Evolutionary conservation across 2,329 filamentous ascomycete species (phyloP).

Genomic region (Pseudopithomyces maydicus): DNA sequence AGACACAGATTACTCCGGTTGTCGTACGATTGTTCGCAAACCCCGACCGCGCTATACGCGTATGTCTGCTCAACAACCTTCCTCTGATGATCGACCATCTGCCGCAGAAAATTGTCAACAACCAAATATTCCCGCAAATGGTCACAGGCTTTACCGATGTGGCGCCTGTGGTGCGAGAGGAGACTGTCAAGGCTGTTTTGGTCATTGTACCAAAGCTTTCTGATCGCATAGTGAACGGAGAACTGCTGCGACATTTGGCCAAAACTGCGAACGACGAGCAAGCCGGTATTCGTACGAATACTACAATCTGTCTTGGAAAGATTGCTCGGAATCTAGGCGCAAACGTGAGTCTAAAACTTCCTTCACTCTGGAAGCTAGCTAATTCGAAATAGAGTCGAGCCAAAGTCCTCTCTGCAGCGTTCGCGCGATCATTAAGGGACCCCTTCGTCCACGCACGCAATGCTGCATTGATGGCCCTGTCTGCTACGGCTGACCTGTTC

Average conservation of each 20-base stretch:
- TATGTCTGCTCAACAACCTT: constrained; percentile 87
- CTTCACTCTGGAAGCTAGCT: constrained; percentile 5
- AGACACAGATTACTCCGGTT: constrained; percentile 80
- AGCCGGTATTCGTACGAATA: constrained; percentile 95
- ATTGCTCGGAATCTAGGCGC: constrained; percentile 87
- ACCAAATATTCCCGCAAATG: constrained; percentile 95
- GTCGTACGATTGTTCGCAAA: constrained; percentile 86
- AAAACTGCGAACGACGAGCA: constrained; percentile 98
- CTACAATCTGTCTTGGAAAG: constrained; percentile 95
- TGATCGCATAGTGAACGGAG: constrained; percentile 90
- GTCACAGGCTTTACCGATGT: constrained; percentile 95
- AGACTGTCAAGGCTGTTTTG: constrained; percentile 93
- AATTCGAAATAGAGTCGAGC: constrained; percentile 65
- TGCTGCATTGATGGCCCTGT: constrained; percentile 82
- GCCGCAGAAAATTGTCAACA: constrained; percentile 85
- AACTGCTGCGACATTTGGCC: constrained; percentile 85
- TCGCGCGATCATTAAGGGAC: constrained; percentile 85
- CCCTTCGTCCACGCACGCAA: constrained; percentile 95
- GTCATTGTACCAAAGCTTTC: constrained; percentile 87
- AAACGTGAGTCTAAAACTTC: constrained; percentile 47
- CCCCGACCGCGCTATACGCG: constrained; percentile 88
- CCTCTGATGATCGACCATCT: constrained; percentile 90
- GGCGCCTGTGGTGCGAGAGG: constrained; percentile 89
- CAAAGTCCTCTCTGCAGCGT: constrained; percentile 92
- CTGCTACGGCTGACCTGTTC: constrained; percentile 85